Conservation (phyloP, 139 green algal species). For the Auxenochlorella pyrenoidosa region DNA sequence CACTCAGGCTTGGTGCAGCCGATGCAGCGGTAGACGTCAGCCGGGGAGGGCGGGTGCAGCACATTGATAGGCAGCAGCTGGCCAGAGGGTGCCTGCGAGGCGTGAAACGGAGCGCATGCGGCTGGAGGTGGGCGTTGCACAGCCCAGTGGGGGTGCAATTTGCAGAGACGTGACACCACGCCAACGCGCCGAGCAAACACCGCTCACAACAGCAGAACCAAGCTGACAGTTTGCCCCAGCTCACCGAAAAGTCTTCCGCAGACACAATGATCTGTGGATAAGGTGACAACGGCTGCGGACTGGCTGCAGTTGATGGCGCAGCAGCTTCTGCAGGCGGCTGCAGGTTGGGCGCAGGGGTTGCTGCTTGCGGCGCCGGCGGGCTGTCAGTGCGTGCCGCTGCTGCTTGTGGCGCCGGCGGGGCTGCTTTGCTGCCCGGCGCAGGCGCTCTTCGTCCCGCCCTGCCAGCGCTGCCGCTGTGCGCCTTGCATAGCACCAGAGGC, state of each 20-base stretch:
- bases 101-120: too few species aligned
- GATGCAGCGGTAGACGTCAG: constrained; percentile 78
- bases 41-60: constrained; percentile 11
- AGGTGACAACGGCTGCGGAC: neutral
- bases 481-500: neutral
- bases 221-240: too few species aligned
- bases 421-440: neutral
- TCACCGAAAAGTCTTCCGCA: neutral
- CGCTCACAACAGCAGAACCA: too few species aligned
- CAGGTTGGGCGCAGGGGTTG: neutral
- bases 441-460: neutral
- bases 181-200: too few species aligned
- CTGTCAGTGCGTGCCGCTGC: neutral
- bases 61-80: constrained; percentile 36
- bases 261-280: neutral
- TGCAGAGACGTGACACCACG: too few species aligned
- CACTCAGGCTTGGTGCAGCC: constrained; percentile 78
- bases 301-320: neutral
- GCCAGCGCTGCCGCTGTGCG: neutral
- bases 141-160: too few species aligned
- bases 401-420: neutral
- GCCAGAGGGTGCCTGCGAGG: constrained; percentile 17
- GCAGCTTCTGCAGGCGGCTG: neutral
- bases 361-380: neutral
- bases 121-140: neutral